These are phyloP conservation scores for Fusarium sp. DNA, from an alignment of 2,329 filamentous ascomycete species.

Conservation along the genomic window DNA sequence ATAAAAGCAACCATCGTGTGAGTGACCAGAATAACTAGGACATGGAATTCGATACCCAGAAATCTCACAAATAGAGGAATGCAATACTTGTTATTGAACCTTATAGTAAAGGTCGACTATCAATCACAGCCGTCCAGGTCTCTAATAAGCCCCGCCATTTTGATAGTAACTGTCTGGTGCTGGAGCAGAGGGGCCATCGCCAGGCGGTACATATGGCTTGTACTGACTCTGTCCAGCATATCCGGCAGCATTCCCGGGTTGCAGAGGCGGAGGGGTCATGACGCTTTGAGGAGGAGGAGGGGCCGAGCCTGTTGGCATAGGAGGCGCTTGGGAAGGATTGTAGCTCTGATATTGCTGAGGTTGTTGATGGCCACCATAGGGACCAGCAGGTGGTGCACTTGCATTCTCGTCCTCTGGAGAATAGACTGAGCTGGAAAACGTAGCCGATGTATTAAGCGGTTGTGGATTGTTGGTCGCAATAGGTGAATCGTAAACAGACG, in stretches of 20 bases:
- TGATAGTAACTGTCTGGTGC: conserved; percentile 68
- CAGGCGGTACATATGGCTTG: conserved; percentile 68
- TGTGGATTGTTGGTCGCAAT: conserved; percentile 64
- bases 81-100: conserved; percentile 19
- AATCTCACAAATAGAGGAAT: background rate
- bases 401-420: conserved; percentile 57
- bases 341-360: conserved; percentile 58
- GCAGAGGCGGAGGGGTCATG: conserved; percentile 57
- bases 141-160: conserved; percentile 53
- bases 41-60: background rate
- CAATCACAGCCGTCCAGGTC: background rate
- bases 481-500: conserved; percentile 81
- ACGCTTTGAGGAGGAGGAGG: conserved; percentile 46
- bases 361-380: conserved; percentile 48
- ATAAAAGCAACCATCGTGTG: background rate
- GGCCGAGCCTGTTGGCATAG: conserved; percentile 53
- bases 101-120: conserved; percentile 6
- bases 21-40: background rate
- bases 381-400: conserved; percentile 46
- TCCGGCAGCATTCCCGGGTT: conserved; percentile 56
- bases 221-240: conserved; percentile 63
- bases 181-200: conserved; percentile 60
- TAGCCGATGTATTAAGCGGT: conserved; percentile 50
- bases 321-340: conserved; percentile 53
- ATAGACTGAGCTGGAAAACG: conserved; percentile 61